These are phyloP conservation scores for Anaeromyces robustus DNA, from an alignment of 192 early-diverging fungal species.

Conservation along the genomic window DNA sequence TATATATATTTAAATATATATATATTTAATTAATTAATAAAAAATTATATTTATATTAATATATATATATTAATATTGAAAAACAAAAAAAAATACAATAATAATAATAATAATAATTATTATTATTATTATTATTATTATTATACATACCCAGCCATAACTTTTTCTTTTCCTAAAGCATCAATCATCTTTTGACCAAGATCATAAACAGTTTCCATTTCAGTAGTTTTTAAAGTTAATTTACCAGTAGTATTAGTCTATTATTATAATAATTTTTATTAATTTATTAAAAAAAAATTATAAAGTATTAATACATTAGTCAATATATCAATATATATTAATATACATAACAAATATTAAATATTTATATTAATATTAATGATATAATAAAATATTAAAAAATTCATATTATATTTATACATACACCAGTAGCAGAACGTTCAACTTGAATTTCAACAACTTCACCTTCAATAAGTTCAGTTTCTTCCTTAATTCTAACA, in stretches of 20 bases:
- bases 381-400: too few relatives aligned
- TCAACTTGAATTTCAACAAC: conserved; percentile 98
- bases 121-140: not conserved
- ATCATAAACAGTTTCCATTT: conserved; percentile 99
- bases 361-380: not conserved
- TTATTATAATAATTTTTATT: not conserved
- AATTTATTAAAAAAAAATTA: not conserved
- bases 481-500: conserved; percentile 95
- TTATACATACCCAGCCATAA: conserved; percentile 62
- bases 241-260: conserved; percentile 91
- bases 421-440: conserved; percentile 70
- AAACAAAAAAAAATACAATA: too few relatives aligned
- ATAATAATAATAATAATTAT: not conserved
- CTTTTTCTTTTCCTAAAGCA: conserved; percentile 92
- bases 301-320: too few relatives aligned
- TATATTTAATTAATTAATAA: conserved; percentile 11
- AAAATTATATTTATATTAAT: too few relatives aligned
- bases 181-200: conserved; percentile 98
- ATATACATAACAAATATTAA: not conserved
- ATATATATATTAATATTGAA: too few relatives aligned
- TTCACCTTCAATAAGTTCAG: conserved; percentile 96
- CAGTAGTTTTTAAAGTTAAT: conserved; percentile 95
- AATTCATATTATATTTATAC: too few relatives aligned
- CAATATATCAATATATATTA: too few relatives aligned
- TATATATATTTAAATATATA: not conserved